Base-by-base conservation (phyloP, 2,329 filamentous ascomycete species). In the Colletotrichum noveboracense region DNA sequence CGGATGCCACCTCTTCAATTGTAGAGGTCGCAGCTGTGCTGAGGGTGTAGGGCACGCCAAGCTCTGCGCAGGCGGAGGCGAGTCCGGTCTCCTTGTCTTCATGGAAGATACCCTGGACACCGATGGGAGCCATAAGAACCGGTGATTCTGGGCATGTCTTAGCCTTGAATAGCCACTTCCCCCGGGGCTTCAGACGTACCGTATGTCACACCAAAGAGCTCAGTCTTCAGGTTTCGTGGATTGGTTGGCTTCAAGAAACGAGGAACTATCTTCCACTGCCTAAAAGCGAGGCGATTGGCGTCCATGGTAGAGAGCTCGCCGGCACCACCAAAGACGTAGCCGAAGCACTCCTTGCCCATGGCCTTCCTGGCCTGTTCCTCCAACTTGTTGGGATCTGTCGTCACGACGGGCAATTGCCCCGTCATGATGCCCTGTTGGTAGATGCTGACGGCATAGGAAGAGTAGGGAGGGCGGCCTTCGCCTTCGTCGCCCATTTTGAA, bases 51-150 rank as follows among this genome's bases (percentile, higher is more conserved):
- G 94, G 93, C 0, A 95, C 87, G 3, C 88, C 86, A 2, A 92
- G 85, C 16, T 91, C 87, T 5, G 88, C 87, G 75, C 92, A 94
- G 1, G 91, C 92, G n/a, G 87, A 84, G 0, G 93, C 92, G 0
- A 92, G 88, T 1, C 92, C 93, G 2, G 88, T 86, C 79, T 96
- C 94, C 16, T 88, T 91, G 78, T 94, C 91, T 0, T 85, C 81
- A 78, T 96, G 93, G 80, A 94, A 92, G 36, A 94, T 91, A 3
- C 86, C 86, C 79, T 95, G 93, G 0, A 94, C 92, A 0, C 94
- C 94, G 3, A 95, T 87, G 0, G 94, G 94, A 1, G 93, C 93
- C 80, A 93, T 89, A 3, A 94, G 80, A 1, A 94, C 78, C 0
- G 92, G 92, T 18, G 84, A 86, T 5, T 85, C 82, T 82, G 70